phyloP scores from a whole-genome alignment of 2,329 filamentous ascomycete species.

The Aspergillus floridensis region DNA sequence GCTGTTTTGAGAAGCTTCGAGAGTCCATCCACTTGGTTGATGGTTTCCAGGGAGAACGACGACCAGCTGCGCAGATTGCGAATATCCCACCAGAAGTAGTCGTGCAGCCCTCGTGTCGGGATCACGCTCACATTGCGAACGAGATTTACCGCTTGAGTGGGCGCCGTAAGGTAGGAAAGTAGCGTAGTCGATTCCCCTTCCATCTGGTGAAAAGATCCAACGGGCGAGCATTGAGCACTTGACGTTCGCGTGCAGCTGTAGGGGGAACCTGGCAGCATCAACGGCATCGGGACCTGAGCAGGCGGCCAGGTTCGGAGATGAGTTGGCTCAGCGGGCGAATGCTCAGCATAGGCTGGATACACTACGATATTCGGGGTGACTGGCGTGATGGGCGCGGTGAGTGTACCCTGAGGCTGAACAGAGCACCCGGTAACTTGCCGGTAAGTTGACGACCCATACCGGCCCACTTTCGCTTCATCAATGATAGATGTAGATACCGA shows the following conservation, averaged over 20 bases:
- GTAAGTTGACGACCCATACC: slow-evolving; percentile 82
- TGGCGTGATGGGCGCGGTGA: slow-evolving; percentile 40
- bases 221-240: slow-evolving; percentile 28
- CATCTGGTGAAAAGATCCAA: slow-evolving; percentile 22
- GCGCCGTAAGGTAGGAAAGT: slow-evolving; percentile 70
- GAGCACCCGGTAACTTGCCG: slow-evolving; percentile 66
- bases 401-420: slow-evolving; percentile 44
- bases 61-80: slow-evolving; percentile 83
- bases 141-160: slow-evolving; percentile 78
- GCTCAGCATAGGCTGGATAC: slow-evolving; percentile 36
- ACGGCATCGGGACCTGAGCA: slow-evolving; percentile 21
- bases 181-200: slow-evolving; percentile 61
- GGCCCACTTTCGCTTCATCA: slow-evolving; percentile 63
- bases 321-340: slow-evolving; percentile 33
- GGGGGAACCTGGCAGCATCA: slow-evolving; percentile 29
- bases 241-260: slow-evolving; percentile 26
- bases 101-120: slow-evolving; percentile 63
- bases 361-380: slow-evolving; percentile 38
- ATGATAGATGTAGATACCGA: slow-evolving; percentile 67
- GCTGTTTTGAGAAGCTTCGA: slow-evolving; percentile 69
- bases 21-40: slow-evolving; percentile 71
- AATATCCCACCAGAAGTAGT: slow-evolving; percentile 95
- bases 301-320: slow-evolving; percentile 45
- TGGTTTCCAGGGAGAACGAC: slow-evolving; percentile 69
- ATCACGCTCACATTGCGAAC: slow-evolving; percentile 74